A percentile compares a stretch with the other conserved stretches of the same genome.
Conservation (phyloP, 257 asterid species). For the Gentiana macrophylla region DNA sequence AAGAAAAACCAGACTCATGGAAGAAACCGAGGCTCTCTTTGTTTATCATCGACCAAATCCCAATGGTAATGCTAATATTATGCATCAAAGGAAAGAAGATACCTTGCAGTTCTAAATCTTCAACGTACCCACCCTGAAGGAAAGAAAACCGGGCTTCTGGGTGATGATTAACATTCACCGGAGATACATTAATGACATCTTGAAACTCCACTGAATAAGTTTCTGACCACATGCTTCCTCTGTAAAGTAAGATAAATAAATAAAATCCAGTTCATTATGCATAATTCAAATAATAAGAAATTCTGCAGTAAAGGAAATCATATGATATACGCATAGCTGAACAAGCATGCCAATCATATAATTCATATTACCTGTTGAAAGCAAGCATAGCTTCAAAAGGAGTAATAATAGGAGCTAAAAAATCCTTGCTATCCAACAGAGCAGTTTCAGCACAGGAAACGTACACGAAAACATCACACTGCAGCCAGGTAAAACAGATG, state of each 20-base stretch:
- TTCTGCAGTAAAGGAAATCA: no score
- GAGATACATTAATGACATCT: constrained; percentile 56
- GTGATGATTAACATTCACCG: constrained; percentile 29
- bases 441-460: constrained; percentile 95
- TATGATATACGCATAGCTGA: background rate
- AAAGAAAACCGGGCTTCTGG: constrained; percentile 85
- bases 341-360: background rate
- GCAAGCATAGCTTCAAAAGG: constrained; percentile 96
- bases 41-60: background rate
- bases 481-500: constrained; percentile 16
- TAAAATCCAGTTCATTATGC: background rate
- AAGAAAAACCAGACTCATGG: no score
- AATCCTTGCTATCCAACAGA: constrained; percentile 88
- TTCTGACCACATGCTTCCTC: constrained; percentile 94
- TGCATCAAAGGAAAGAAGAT: constrained; percentile 2
- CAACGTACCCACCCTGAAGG: constrained; percentile 77
- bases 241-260: constrained; percentile 15
- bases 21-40: no score
- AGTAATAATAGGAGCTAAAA: constrained; percentile 93
- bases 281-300: no score
- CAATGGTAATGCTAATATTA: background rate
- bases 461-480: constrained; percentile 80
- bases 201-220: constrained; percentile 60
- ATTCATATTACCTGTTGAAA: constrained; percentile 48
- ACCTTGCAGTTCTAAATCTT: constrained; percentile 66